Conservation (phyloP, 257 asterid genomes). For the Solanum medicagineum region DNA sequence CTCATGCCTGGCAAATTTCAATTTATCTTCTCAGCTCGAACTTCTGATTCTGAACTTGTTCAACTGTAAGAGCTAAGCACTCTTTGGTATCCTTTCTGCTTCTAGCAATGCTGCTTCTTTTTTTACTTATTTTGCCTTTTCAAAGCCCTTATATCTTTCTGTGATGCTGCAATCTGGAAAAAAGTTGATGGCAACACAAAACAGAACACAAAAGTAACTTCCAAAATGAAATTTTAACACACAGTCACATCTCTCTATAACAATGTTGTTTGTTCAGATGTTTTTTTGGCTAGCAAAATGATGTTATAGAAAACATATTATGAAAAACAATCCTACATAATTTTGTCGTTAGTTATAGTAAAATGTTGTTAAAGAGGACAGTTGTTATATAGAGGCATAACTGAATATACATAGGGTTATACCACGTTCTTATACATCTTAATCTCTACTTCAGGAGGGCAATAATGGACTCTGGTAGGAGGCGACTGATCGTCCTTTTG, state of each 20-base stretch:
- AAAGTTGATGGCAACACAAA: background rate
- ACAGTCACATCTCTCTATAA: background rate
- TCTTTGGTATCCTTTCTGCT: constrained; percentile 65
- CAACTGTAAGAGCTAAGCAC: constrained; percentile 66
- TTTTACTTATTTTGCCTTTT: constrained; percentile 66
- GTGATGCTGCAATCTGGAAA: constrained; percentile 49
- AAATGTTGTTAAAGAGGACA: background rate
- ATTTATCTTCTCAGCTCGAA: constrained; percentile 65
- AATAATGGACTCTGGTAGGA: constrained; percentile 57
- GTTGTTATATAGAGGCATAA: background rate
- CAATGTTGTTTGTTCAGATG: background rate
- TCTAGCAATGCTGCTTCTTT: constrained; percentile 72
- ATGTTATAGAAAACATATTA: background rate
- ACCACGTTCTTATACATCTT: constrained; percentile 71
- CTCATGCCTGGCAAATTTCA: constrained; percentile 67
- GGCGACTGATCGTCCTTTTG: constrained; percentile 59
- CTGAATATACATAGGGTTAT: background rate
- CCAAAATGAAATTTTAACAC: background rate
- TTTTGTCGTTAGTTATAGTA: background rate
- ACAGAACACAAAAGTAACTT: background rate
- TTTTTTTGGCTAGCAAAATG: background rate
- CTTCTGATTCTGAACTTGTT: constrained; percentile 77
- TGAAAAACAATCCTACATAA: background rate
- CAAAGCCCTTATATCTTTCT: constrained; percentile 58
- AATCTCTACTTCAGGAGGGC: constrained; percentile 89